A percentile compares a stretch with the other conserved stretches of the same genome.
Evolutionary conservation across 495 filamentous ascomycete species (phyloP).

Genomic region (Copromyces sp.): DNA sequence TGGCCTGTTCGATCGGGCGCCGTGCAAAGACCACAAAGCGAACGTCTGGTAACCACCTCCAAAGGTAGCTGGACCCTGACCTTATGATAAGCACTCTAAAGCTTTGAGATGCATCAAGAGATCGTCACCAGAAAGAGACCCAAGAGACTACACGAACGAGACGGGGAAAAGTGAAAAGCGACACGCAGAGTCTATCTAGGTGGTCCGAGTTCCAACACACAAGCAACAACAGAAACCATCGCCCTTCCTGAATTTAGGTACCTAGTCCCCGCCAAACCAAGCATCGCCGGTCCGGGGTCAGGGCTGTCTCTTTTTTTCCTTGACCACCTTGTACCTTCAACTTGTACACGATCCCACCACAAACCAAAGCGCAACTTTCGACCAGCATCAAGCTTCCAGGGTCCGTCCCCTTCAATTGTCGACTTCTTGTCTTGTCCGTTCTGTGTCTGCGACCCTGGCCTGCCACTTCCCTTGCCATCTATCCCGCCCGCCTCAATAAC

Average conservation of each 20-base stretch:
- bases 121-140: neutral
- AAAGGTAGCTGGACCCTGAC: neutral
- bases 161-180: neutral
- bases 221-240: neutral
- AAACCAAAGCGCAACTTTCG: conserved; percentile 23
- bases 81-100: neutral
- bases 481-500: conserved; percentile 19
- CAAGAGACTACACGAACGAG: neutral
- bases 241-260: neutral
- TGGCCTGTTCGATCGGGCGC: neutral
- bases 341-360: neutral
- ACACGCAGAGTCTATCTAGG: neutral
- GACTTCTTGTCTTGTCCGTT: neutral
- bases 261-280: neutral
- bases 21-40: neutral
- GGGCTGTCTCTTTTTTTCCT: neutral
- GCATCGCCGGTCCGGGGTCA: neutral
- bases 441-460: conserved; percentile 7
- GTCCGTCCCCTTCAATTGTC: neutral
- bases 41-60: neutral
- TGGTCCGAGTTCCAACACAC: neutral
- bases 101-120: neutral
- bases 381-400: conserved; percentile 1
- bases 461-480: conserved; percentile 3
- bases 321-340: neutral